These are phyloP conservation scores for Otatea glauca DNA, from an alignment of 176 grass and related monocot genomes.

Conservation along the genomic window DNA sequence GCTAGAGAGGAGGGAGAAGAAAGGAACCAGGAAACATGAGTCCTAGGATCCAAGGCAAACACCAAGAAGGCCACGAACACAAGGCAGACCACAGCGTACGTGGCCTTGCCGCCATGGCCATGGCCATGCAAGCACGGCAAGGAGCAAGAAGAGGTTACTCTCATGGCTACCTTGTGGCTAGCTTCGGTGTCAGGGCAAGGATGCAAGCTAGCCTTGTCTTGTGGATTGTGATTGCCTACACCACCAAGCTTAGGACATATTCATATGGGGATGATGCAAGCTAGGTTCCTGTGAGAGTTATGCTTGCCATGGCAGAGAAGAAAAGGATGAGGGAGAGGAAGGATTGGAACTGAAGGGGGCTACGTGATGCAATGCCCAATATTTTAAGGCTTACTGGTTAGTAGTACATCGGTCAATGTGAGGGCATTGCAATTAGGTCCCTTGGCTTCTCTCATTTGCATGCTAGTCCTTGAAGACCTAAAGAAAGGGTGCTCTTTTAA, in stretches of 20 bases:
- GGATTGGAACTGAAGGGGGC: constrained; percentile 6
- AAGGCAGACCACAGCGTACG: constrained; percentile 36
- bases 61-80: constrained; percentile 39
- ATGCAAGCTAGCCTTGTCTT: neutral
- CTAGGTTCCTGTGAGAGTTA: neutral
- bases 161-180: constrained; percentile 38
- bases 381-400: neutral
- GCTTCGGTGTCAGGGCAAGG: constrained; percentile 19
- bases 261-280: neutral
- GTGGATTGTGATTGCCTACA: neutral
- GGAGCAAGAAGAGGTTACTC: constrained; percentile 15
- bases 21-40: constrained; percentile 46
- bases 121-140: constrained; percentile 45
- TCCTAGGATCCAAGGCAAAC: constrained; percentile 40
- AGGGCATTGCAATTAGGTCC: too few species aligned
- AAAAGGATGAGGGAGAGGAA: constrained; percentile 34
- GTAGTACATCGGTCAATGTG: neutral
- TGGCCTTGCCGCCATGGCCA: constrained; percentile 30
- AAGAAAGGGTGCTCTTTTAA: too few species aligned
- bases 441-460: too few species aligned
- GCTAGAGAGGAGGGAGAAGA: constrained; percentile 7
- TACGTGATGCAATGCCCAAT: neutral
- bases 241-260: constrained; percentile 28
- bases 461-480: too few species aligned
- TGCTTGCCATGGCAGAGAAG: constrained; percentile 50